Percentiles rank a stretch among this genome's conserved stretches.
Conservation (phyloP, 495 filamentous ascomycete species). For the Podospora pseudopauciseta region DNA sequence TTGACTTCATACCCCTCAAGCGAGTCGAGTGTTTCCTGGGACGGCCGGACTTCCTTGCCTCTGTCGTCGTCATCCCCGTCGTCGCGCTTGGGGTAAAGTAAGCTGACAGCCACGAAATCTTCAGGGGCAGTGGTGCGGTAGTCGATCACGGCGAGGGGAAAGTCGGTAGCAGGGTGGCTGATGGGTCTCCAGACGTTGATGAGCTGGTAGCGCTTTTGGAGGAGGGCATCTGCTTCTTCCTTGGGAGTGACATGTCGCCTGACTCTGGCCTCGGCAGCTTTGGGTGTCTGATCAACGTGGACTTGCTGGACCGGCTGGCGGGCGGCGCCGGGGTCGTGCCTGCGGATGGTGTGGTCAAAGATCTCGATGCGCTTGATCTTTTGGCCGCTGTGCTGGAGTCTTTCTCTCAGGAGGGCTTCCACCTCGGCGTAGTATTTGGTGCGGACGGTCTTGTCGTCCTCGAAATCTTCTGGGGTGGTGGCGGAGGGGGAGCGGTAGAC, state of each 20-base stretch:
- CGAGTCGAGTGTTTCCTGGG: constrained; percentile 20
- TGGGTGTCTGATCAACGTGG: constrained; percentile 78
- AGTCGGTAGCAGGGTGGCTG: constrained; percentile 58
- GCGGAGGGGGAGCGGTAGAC: constrained; percentile 29
- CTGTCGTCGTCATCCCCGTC: constrained; percentile 34
- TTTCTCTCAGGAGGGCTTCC: constrained; percentile 58
- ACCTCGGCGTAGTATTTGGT: constrained; percentile 75
- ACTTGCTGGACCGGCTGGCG: constrained; percentile 67
- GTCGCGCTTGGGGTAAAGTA: constrained; percentile 67
- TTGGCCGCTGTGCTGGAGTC: constrained; percentile 49
- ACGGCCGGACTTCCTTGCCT: constrained; percentile 35
- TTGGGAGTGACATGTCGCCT: constrained; percentile 52
- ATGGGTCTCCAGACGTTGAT: constrained; percentile 87
- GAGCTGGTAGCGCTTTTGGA: constrained; percentile 64
- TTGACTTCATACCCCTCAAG: constrained; percentile 45
- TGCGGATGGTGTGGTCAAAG: constrained; percentile 87
- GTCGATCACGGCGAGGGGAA: constrained; percentile 69
- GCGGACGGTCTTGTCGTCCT: constrained; percentile 58
- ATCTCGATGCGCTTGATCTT: constrained; percentile 58
- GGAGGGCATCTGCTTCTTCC: constrained; percentile 54
- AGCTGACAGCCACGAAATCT: constrained; percentile 65
- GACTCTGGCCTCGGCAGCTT: constrained; percentile 61
- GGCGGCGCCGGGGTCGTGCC: constrained; percentile 46
- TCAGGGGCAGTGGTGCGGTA: constrained; percentile 55
- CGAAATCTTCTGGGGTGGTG: constrained; percentile 52